phyloP scores from a whole-genome alignment of 345 rosid species.

The Salix caprea region DNA sequence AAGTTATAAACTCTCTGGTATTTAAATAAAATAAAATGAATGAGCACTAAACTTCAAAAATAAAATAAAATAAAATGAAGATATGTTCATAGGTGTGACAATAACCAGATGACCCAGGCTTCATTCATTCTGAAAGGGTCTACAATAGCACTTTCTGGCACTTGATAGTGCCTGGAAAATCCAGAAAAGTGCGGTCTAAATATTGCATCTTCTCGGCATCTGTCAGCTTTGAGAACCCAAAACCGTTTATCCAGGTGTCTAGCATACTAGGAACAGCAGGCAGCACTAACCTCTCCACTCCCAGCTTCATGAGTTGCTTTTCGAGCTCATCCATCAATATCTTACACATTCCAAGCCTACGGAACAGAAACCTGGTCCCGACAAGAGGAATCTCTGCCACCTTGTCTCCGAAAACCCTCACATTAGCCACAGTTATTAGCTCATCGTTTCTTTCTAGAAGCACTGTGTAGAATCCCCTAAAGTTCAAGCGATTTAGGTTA shows the following conservation, averaged over 20 bases:
- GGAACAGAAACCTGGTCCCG: conserved; percentile 18
- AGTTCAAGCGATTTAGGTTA: conserved; percentile 5
- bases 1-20: no score
- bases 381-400: conserved; percentile 30
- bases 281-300: conserved; percentile 38
- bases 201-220: conserved; percentile 17
- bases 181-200: conserved; percentile 22
- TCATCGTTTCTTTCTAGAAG: conserved; percentile 12
- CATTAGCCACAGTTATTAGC: conserved; percentile 11
- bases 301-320: conserved; percentile 24
- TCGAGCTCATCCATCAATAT: conserved; percentile 24
- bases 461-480: conserved; percentile 22
- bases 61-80: background rate
- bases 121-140: background rate
- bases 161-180: conserved; percentile 40
- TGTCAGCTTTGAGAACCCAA: conserved; percentile 41
- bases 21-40: no score
- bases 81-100: background rate
- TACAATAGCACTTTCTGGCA: conserved; percentile 33
- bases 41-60: background rate
- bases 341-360: conserved; percentile 26
- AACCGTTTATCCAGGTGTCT: conserved; percentile 39
- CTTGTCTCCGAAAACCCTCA: conserved; percentile 21
- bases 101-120: background rate
- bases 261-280: conserved; percentile 35